phyloP scores from a whole-genome alignment of 352 stramenopile species.

The Phytopythium boreale region DNA sequence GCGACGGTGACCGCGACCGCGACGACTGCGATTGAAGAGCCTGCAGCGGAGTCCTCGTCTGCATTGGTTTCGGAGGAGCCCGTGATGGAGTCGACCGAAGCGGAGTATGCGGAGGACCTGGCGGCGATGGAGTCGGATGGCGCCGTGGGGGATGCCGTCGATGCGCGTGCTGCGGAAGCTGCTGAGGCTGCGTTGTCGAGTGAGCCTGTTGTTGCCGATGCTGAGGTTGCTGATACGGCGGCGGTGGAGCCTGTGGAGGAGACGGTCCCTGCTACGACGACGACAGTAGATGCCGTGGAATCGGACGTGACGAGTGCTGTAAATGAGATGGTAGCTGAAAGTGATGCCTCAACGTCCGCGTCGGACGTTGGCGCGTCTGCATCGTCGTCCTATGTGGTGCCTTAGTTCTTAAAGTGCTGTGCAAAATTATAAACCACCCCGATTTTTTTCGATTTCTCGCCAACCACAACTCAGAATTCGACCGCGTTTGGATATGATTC shows the following conservation, averaged over 20 bases:
- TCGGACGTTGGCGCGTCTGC: too few species aligned
- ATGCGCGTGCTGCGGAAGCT: not conserved
- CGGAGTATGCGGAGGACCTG: conserved; percentile 1
- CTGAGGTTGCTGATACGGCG: not conserved
- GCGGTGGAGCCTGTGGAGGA: not conserved
- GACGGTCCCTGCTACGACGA: not conserved
- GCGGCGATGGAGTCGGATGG: not conserved
- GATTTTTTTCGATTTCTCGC: too few species aligned
- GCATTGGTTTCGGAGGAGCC: not conserved
- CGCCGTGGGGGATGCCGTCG: not conserved
- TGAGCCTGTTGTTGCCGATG: not conserved
- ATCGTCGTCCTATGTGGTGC: too few species aligned
- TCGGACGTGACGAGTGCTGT: not conserved
- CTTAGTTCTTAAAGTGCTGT: too few species aligned
- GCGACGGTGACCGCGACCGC: not conserved
- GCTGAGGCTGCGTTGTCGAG: not conserved
- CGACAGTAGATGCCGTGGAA: not conserved
- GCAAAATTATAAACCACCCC: too few species aligned
- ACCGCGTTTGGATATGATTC: too few species aligned
- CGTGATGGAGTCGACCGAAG: not conserved
- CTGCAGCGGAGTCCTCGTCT: not conserved
- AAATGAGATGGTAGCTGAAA: not conserved
- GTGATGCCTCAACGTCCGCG: too few species aligned
- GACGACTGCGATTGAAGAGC: not conserved
- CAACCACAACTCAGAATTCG: too few species aligned